Evolutionary conservation across 2,329 filamentous ascomycete species (phyloP).

Genomic region (Bisporella sp.): DNA sequence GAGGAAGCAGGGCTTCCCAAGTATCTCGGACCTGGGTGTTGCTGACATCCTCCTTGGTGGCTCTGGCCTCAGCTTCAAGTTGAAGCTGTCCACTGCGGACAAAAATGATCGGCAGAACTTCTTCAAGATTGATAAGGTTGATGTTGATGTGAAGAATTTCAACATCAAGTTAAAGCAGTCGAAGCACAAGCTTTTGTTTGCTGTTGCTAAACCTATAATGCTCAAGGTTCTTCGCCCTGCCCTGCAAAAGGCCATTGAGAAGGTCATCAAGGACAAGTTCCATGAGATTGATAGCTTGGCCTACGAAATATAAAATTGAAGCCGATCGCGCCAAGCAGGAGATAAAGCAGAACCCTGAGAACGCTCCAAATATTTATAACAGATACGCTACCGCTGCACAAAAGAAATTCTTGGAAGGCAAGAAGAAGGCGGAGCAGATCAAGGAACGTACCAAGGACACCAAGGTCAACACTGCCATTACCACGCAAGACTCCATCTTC

Average conservation of each 20-base stretch:
- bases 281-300: slow-evolving; percentile 65
- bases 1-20: slow-evolving; percentile 88
- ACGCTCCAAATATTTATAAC: slow-evolving; percentile 58
- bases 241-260: slow-evolving; percentile 81
- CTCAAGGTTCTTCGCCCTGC: slow-evolving; percentile 78
- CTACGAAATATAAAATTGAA: slow-evolving; percentile 75
- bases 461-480: slow-evolving; percentile 76
- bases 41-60: slow-evolving; percentile 84
- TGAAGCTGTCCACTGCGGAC: slow-evolving; percentile 78
- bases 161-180: slow-evolving; percentile 90
- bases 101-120: slow-evolving; percentile 71
- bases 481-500: slow-evolving; percentile 88
- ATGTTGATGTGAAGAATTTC: slow-evolving; percentile 74
- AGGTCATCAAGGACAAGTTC: slow-evolving; percentile 80
- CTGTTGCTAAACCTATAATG: slow-evolving; percentile 78
- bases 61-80: slow-evolving; percentile 83
- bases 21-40: slow-evolving; percentile 79
- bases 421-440: slow-evolving; percentile 57
- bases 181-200: slow-evolving; percentile 87
- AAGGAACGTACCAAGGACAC: slow-evolving; percentile 60
- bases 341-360: slow-evolving; percentile 42
- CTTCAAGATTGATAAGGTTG: slow-evolving; percentile 89
- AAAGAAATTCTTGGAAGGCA: slow-evolving; percentile 65
- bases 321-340: slow-evolving; percentile 66
- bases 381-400: slow-evolving; percentile 74